Base-by-base conservation (phyloP, 164 flowering plant species). In the Nymphaea colorata region DNA sequence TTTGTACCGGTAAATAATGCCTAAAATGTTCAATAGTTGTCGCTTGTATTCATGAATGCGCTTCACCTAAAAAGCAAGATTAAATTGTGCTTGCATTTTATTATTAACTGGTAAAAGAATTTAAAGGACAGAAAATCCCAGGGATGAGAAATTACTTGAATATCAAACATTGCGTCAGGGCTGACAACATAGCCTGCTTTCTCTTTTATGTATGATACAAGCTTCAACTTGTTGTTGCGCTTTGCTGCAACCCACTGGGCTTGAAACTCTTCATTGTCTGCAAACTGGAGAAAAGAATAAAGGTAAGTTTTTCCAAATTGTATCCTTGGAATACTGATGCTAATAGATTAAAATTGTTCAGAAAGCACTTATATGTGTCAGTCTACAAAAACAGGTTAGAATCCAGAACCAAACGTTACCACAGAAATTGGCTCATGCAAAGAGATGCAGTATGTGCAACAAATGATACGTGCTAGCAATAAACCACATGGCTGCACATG, bases 21-120 rank as follows among this genome's bases (percentile, higher is more conserved):
- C 98, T 74, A 93, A 73, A 69, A 90, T 89, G 72, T 93, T 93
- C 84, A 93, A 73, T 65, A 93, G 76, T 70, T 93, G 97, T 3
- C 98, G 77, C 80, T 90, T 93, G 82, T 93, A 93, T 71, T 93
- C 98, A 71, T 93, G 98, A 62, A 93, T 93, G 78, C 97, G 96
- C 77, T 93, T 93, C 66, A 93, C 88, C 98, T 93, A 83, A 74
- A 78, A 69, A 61, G n/a, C 36, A 61, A 3, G 41, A 6, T 61
- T 17, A 4, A 17, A 61, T 17, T 61, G 7, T 8, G 59, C 59
- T 55, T 55, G 16, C 59, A 55, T 16, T 61, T 17, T 61, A 17
- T 10, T 7, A 4, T 61, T 61, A 17, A 61, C 11, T 2, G 7
- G 41, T 61, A 17, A 17, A 4, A 61, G 2, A 17, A 61, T 61